phyloP scores from a whole-genome alignment of 2,329 filamentous ascomycete genomes.

The Fusarium sp. region DNA sequence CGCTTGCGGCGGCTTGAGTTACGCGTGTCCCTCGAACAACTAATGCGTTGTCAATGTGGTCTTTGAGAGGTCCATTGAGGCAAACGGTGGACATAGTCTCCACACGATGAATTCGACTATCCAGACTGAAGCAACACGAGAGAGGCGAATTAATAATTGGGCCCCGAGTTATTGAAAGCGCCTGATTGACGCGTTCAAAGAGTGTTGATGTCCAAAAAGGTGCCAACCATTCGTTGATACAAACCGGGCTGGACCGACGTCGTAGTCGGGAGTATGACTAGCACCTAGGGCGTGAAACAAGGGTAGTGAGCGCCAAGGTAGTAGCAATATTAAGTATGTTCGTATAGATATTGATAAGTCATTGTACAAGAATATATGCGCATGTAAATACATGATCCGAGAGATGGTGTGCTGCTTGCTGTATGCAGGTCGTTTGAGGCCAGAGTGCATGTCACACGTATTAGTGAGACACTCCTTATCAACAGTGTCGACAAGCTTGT shows the following conservation, averaged over 20 bases:
- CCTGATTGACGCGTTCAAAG: slow-evolving; percentile 1
- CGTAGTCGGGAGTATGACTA: slow-evolving; percentile 5
- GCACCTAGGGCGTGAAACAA: slow-evolving; percentile 2
- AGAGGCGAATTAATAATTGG: slow-evolving; percentile 8
- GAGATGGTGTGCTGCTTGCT: slow-evolving; percentile 29
- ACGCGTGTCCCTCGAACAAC: slow-evolving; percentile 33
- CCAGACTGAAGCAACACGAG: not conserved
- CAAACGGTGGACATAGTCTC: slow-evolving; percentile 10
- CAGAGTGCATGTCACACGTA: slow-evolving; percentile 17
- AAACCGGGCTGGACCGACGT: not conserved
- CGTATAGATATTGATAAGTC: slow-evolving; percentile 28
- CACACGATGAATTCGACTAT: slow-evolving; percentile 1
- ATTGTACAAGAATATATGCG: slow-evolving; percentile 37
- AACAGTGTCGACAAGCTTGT: not conserved
- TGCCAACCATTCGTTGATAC: not conserved
- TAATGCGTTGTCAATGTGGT: slow-evolving; percentile 11
- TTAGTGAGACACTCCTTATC: slow-evolving; percentile 11
- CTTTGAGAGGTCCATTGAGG: slow-evolving; percentile 2
- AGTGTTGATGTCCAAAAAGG: not conserved
- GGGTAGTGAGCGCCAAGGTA: slow-evolving; percentile 18
- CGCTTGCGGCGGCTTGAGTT: slow-evolving; percentile 43
- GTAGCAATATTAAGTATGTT: slow-evolving; percentile 36
- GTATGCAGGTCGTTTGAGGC: slow-evolving; percentile 19
- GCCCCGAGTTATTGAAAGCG: not conserved
- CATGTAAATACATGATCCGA: slow-evolving; percentile 36